Evolutionary conservation across 306 rosid species (phyloP), one percentile per base, ranked within the genome.

Genomic region (Castanea mollissima): DNA sequence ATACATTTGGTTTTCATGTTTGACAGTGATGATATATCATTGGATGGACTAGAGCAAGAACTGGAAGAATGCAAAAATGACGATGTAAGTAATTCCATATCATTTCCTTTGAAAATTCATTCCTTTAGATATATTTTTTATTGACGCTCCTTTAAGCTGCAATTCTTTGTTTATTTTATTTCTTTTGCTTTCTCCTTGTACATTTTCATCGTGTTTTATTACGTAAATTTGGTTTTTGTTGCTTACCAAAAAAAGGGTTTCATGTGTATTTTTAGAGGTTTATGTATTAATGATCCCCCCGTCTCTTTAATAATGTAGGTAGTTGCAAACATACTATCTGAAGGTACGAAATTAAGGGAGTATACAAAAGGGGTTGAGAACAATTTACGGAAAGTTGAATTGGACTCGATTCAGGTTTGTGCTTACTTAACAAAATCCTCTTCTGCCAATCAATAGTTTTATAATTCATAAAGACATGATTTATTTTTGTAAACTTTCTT

Each of bases 321-420:
- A 31, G 99, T 95, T 82, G 90, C 90, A 35, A 90, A 89, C 83
- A 95, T 95, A 84, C 85, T 95, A 62, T 89, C 99, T 6, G 87
- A 95, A 81, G 99, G 99, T 72, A 84, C 93, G 20, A 91, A 88
- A 85, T 89, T 91, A 76, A 89, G 98, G 83, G 99, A 93, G 64
- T 89, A 95, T 62, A 84, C 99, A 9, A 95, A 95, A 82, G 98
- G 97, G 79, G 96, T 95, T 32, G 99, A 95, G 89, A 90, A 91
- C 78, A 93, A 93, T 81, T 79, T 93, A 81, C 99, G 96, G 60
- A 91, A 91, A 90, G 94, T 95, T 77, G 99, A 95, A 86, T 83
- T 95, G 89, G 99, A 93, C 78, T 93, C 99, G 0, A 95, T 95
- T 83, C 98, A 94, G 99, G 99, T 94, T 80, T 79, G 86, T 74